phyloP scores from a whole-genome alignment of 805 yeast genomes.

The Isabelozyma pseudorhagii region DNA sequence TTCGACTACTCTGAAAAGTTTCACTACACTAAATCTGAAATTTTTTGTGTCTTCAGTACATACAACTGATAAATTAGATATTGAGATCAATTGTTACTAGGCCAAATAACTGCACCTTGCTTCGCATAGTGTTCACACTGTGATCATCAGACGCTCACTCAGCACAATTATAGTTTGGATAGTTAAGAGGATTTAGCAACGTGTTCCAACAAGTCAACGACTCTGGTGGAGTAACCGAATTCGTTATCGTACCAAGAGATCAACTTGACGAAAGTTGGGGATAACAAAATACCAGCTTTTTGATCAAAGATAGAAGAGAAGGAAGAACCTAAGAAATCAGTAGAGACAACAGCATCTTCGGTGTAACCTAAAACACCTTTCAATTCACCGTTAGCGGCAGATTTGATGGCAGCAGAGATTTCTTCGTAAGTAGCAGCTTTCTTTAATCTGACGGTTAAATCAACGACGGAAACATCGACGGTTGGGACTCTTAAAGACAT shows the following conservation, averaged over 20 bases:
- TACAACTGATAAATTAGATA: no score
- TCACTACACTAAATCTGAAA: no score
- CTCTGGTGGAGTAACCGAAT: conserved; percentile 95
- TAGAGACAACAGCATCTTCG: conserved; percentile 87
- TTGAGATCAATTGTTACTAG: no score
- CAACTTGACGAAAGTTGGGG: conserved; percentile 87
- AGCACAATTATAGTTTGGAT: not conserved
- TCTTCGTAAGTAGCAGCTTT: conserved; percentile 78
- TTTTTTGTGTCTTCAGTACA: no score
- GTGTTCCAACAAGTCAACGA: conserved; percentile 82
- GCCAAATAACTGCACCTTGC: no score
- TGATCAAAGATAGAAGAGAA: conserved; percentile 90
- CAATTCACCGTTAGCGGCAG: conserved; percentile 72
- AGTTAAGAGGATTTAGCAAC: conserved; percentile 51
- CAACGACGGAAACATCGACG: conserved; percentile 89
- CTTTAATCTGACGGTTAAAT: conserved; percentile 79
- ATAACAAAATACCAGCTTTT: conserved; percentile 83
- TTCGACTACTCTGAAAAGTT: no score
- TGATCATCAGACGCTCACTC: no score
- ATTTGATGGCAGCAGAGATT: conserved; percentile 72
- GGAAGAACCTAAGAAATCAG: conserved; percentile 81
- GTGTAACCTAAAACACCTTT: conserved; percentile 88
- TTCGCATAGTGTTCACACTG: no score
- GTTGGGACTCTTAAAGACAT: conserved; percentile 94
- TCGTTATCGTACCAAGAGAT: conserved; percentile 96